phyloP scores from a whole-genome alignment of 2,329 filamentous ascomycete genomes.

The Aspergillus thermomutatus region DNA sequence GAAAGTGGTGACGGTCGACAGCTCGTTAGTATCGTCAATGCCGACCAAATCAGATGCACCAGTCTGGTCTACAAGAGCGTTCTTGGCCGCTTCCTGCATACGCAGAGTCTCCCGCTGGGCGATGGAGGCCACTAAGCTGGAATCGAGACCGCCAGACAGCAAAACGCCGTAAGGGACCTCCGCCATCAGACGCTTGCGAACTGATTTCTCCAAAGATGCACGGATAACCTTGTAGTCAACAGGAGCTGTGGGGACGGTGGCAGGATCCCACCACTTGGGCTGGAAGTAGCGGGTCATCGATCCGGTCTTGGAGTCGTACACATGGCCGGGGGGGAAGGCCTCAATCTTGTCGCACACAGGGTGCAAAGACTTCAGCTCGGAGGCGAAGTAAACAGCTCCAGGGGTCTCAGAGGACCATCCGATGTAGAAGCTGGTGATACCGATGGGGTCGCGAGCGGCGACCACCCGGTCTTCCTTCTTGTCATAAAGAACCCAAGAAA shows the following conservation, averaged over 20 bases:
- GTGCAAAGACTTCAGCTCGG: slow-evolving; percentile 90
- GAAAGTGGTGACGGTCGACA: slow-evolving; percentile 85
- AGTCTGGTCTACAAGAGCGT: slow-evolving; percentile 43
- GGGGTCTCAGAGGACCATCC: slow-evolving; percentile 83
- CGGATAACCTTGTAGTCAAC: slow-evolving; percentile 81
- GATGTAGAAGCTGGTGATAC: slow-evolving; percentile 96
- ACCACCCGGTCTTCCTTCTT: slow-evolving; percentile 89
- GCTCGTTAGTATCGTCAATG: slow-evolving; percentile 86
- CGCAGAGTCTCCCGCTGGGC: slow-evolving; percentile 87
- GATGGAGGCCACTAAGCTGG: slow-evolving; percentile 90
- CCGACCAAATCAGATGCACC: slow-evolving; percentile 68
- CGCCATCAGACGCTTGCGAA: slow-evolving; percentile 96
- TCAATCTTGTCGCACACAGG: slow-evolving; percentile 94
- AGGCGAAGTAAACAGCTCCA: slow-evolving; percentile 88
- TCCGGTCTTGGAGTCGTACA: slow-evolving; percentile 92
- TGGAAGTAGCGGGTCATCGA: slow-evolving; percentile 83
- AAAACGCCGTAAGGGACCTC: slow-evolving; percentile 97
- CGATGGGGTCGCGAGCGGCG: slow-evolving; percentile 93
- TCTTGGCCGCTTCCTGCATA: slow-evolving; percentile 61
- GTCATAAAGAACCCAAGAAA: slow-evolving; percentile 97
- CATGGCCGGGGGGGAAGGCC: slow-evolving; percentile 88
- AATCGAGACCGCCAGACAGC: slow-evolving; percentile 92
- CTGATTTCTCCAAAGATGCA: slow-evolving; percentile 79
- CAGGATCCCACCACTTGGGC: slow-evolving; percentile 86
- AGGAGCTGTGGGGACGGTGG: slow-evolving; percentile 72